Conservation (phyloP, 1,284 basidiomycete genomes). For the Cryptococcus sp. region DNA sequence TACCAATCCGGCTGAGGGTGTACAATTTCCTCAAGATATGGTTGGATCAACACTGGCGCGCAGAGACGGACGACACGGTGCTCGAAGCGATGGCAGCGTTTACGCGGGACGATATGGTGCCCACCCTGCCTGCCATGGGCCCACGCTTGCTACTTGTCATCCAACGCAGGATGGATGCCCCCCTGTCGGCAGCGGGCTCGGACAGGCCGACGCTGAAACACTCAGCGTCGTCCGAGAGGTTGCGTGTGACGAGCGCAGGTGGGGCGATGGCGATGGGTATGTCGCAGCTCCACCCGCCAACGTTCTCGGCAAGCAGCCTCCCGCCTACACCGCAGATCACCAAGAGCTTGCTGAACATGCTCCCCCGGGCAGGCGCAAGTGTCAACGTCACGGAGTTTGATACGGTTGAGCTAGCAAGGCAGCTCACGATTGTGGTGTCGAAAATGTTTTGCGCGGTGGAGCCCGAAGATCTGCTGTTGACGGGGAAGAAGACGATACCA, state of each 20-base stretch:
- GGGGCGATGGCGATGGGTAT: constrained; percentile 8
- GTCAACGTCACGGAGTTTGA: constrained; percentile 88
- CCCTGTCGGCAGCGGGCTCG: constrained; percentile 8
- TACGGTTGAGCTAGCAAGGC: constrained; percentile 84
- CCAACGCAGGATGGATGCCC: constrained; percentile 20
- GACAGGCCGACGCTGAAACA: constrained; percentile 6
- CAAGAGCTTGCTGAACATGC: constrained; percentile 65
- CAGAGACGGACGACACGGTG: constrained; percentile 56
- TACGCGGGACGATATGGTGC: constrained; percentile 34
- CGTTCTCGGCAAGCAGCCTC: constrained; percentile 13
- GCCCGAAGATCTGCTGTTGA: constrained; percentile 84
- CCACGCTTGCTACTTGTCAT: constrained; percentile 39
- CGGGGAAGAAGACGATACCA: constrained; percentile 63
- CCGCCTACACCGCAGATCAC: constrained; percentile 69
- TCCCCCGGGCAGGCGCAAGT: constrained; percentile 43
- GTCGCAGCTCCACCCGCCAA: constrained; percentile 8
- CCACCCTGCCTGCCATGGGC: constrained; percentile 43
- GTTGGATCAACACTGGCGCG: constrained; percentile 87
- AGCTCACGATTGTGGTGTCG: constrained; percentile 90
- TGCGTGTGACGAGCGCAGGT: background rate
- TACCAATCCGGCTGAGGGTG: constrained; percentile 82
- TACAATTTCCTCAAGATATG: constrained; percentile 90
- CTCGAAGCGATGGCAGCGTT: constrained; percentile 51
- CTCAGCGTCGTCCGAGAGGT: background rate
- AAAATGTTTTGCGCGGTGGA: constrained; percentile 82